A percentile compares a stretch with the other conserved stretches of the same genome.
phyloP scores from a whole-genome alignment of 2,329 filamentous ascomycete species.

The Talaromyces rugulosus region DNA sequence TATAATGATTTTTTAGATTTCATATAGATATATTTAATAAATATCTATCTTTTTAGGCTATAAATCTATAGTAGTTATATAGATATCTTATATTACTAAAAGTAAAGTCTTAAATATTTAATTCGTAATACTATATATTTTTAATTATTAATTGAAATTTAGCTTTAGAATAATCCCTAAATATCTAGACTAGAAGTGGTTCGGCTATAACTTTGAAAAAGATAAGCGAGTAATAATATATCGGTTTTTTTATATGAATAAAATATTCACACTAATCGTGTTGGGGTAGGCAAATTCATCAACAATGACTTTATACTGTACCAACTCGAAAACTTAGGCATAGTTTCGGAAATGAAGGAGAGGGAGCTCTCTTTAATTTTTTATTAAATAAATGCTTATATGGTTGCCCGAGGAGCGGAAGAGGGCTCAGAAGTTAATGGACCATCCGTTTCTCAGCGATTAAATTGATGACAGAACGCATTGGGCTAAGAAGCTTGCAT shows the following conservation, averaged over 20 bases:
- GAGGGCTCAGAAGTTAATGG: constrained; percentile 29
- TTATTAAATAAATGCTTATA: constrained; percentile 27
- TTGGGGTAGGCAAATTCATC: constrained; percentile 13
- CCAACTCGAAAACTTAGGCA: constrained; percentile 13
- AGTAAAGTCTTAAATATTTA: no score
- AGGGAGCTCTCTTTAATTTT: constrained; percentile 26
- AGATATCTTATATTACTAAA: no score
- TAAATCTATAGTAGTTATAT: no score
- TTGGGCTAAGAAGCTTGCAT: no score
- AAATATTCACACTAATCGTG: neutral
- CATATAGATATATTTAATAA: no score
- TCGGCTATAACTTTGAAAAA: neutral
- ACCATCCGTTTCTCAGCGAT: constrained; percentile 26
- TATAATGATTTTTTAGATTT: no score
- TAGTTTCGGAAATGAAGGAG: constrained; percentile 24
- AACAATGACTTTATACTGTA: constrained; percentile 15
- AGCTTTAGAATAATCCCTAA: no score
- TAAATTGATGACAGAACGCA: neutral
- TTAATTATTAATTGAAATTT: no score
- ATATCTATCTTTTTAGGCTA: no score
- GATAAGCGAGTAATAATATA: neutral
- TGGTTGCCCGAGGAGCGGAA: constrained; percentile 30
- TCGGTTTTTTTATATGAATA: neutral
- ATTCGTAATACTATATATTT: no score
- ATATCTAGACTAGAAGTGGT: no score